Percentiles rank a stretch among this genome's conserved stretches.
phyloP scores from a whole-genome alignment of 1,139 yeast genomes.

The Yamadazyma jaroonii region DNA sequence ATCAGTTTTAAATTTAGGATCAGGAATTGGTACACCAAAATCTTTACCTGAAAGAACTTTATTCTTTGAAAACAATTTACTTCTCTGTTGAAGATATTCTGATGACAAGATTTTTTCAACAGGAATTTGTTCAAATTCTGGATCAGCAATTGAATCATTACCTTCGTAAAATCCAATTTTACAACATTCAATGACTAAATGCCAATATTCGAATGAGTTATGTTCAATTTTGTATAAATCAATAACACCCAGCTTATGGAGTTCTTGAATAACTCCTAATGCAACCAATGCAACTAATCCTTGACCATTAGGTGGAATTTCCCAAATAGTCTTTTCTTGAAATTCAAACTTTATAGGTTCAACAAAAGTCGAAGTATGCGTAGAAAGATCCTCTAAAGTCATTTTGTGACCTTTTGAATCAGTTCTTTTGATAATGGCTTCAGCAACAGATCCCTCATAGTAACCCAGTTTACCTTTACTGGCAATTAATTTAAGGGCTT shows the following conservation, averaged over 20 bases:
- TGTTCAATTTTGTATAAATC: conserved; percentile 50
- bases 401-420: conserved; percentile 54
- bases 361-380: conserved; percentile 57
- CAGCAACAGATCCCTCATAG: conserved; percentile 67
- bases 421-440: conserved; percentile 58
- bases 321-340: conserved; percentile 54
- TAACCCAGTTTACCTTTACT: conserved; percentile 60
- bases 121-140: conserved; percentile 41
- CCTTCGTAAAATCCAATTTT: conserved; percentile 76
- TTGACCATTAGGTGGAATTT: conserved; percentile 81
- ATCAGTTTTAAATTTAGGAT: conserved; percentile 64
- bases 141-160: conserved; percentile 71
- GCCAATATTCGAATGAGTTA: conserved; percentile 71
- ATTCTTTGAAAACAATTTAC: conserved; percentile 40
- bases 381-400: conserved; percentile 48
- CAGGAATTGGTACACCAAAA: conserved; percentile 56
- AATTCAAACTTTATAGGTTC: conserved; percentile 56
- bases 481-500: conserved; percentile 52
- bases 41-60: conserved; percentile 41
- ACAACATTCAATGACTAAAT: conserved; percentile 64
- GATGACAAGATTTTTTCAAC: conserved; percentile 33
- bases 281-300: conserved; percentile 73
- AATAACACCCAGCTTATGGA: conserved; percentile 46
- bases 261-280: conserved; percentile 61
- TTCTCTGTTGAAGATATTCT: conserved; percentile 49